phyloP scores from a whole-genome alignment of 495 filamentous ascomycete genomes.

The Xylaria grammica region DNA sequence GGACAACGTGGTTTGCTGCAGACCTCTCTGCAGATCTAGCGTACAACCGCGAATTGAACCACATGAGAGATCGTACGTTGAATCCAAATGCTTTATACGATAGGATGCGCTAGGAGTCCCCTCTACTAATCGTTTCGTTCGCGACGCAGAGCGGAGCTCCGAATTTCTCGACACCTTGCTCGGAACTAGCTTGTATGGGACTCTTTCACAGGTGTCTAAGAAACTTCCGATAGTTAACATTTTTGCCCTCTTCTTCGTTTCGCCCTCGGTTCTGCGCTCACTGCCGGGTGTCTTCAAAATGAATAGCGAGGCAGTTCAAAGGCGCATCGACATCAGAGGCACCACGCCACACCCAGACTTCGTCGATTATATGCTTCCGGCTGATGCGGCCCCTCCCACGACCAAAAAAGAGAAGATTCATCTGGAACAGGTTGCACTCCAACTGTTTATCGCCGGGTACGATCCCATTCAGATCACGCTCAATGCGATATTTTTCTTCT shows the following conservation, averaged over 20 bases:
- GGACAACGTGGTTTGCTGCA: slow-evolving; percentile 22
- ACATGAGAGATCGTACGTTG: slow-evolving; percentile 24
- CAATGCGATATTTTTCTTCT: slow-evolving; percentile 26
- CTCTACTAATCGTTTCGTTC: slow-evolving; percentile 2
- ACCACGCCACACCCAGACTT: slow-evolving; percentile 31
- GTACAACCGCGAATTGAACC: slow-evolving; percentile 18
- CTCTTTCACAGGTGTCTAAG: slow-evolving; percentile 25
- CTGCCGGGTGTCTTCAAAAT: slow-evolving; percentile 21
- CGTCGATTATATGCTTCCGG: slow-evolving; percentile 32
- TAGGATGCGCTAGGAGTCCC: neutral
- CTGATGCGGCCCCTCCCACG: slow-evolving; percentile 22
- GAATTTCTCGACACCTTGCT: slow-evolving; percentile 28
- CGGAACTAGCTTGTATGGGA: slow-evolving; percentile 26
- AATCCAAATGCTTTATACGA: neutral
- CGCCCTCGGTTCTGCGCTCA: slow-evolving; percentile 13
- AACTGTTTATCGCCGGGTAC: slow-evolving; percentile 34
- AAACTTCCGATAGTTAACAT: slow-evolving; percentile 23
- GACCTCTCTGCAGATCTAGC: slow-evolving; percentile 30
- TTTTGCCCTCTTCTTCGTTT: slow-evolving; percentile 23
- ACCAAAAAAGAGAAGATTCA: slow-evolving; percentile 29
- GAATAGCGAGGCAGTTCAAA: slow-evolving; percentile 26
- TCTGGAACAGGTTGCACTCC: slow-evolving; percentile 30
- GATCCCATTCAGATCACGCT: slow-evolving; percentile 29
- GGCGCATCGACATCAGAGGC: slow-evolving; percentile 30
- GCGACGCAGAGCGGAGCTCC: slow-evolving; percentile 20